Evolutionary conservation across 371 early-diverging fungal genomes (phyloP), one percentile per base, ranked within the genome.

Genomic region (Mucor piriformis): DNA sequence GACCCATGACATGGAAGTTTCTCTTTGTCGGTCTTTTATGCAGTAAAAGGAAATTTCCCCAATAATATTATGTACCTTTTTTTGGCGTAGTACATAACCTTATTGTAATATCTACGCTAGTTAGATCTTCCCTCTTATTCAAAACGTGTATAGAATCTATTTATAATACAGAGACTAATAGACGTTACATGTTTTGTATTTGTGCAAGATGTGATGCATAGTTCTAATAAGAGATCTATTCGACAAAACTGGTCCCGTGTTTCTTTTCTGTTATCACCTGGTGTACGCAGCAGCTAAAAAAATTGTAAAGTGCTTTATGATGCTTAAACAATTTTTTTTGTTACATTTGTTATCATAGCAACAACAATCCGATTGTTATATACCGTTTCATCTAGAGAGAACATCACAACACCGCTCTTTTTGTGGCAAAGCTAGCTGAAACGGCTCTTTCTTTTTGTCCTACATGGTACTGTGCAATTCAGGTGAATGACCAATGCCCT

Each of bases 341-440:
- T 42, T 42, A 42, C 42, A 42, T 42, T 42, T 42, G 42, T 42
- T 42, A 42, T 18, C 1, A 42, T 42, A 42, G 10, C 42, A 42
- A 42, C 42, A 42, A 42, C 42, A 42, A 42, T 42, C n/a, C 42
- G 42, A 42, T 42, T 42, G 18, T 42, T 42, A 8, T 18, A 42
- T 42, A 42, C 20, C 8, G 42, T 42, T 42, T 42, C 42, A 42
- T 42, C 29, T 29, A 29, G 8, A 29, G 29, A 6, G 29, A 29
- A 8, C 29, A 29, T 29, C 29, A 29, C 42, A 8, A 42, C 42
- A 42, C 7, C 20, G 8, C 16, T 18, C 8, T 6, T 15, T 54
- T 44, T 54, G 54, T 43, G 54, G 54, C 54, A 27, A 54, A 54
- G 54, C 43, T 53, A 53, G 25, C 40, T 53, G 54, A 53, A 54